Evolutionary conservation across 108 stramenopile genomes (phyloP), one percentile per base, ranked within the genome.

Genomic region (Conticribra weissflogii): DNA sequence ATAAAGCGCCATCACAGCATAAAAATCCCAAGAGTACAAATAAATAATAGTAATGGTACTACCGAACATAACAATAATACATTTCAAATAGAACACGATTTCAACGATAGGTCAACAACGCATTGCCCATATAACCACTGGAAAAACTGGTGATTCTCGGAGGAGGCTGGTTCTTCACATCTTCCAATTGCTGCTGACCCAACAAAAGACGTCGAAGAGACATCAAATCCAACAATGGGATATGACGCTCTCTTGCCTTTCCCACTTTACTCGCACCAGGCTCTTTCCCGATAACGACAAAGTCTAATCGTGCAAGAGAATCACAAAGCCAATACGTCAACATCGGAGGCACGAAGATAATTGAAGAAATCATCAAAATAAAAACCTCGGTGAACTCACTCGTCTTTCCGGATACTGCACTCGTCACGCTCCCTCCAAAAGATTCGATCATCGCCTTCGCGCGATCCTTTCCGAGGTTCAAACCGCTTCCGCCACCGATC

Each of bases 401-500:
- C 28, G 84, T 85, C 65, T 74, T 74, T 54, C 85, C 85, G 17
- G 71, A 74, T 9, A 86, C 57, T 9, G 73, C 19, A 0, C 60
- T 19, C n/a, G 82, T 86, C 21, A 86, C 85, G 23, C 25, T 59
- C 16, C 77, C 85, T 5, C 80, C 80, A 55, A 84, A 86, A 3
- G 60, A 49, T 55, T 84, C 69, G 52, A 85, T 71, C 79, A 86
- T 70, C 12, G 64, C 54, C 41, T 60, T 84, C 66, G 67, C 57
- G 2, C 62, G 50, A 27, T 74, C 81, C 59, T 88, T 88, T 21
- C 84, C 87, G 7, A 76, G 64, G 44, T 30, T 68, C 36, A 85
- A 46, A 28, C 87, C 87, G 12, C 28, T 19, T 16, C 87, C 87
- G 22, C 87, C 87, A n/a, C 87, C 87, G 3, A 88, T 17, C 54